Evolutionary conservation across 2,329 filamentous ascomycete species (phyloP), one percentile per base, ranked within the genome.

Genomic region (Ophiosphaerella herpotricha): DNA sequence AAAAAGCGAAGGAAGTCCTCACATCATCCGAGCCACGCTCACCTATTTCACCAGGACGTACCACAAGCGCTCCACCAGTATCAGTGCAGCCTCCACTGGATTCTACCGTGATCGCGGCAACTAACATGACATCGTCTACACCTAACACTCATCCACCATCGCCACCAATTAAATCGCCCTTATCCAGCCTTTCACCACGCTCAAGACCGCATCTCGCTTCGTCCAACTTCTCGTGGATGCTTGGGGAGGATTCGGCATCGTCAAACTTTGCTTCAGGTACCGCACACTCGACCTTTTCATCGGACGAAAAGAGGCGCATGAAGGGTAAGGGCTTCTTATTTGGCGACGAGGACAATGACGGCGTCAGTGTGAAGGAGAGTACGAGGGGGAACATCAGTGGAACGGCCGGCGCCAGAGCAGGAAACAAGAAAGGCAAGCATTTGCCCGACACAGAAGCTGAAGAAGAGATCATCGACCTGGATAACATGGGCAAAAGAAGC

Each of bases 141-240:
- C 18, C 47, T 16, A 52, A 37, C 23, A 48, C 54, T 14, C 54
- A 53, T 18, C 52, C 63, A n/a, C 52, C 56, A 4, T 61, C 65
- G 7, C 58, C 67, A 7, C 54, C 55, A 14, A 29, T 39, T 2
- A 43, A 42, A 23, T 7, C 50, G 9, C 46, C 54, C n/a, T 47
- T 58, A 8, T 52, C 58, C 3, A 60, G 74, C 69, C 56, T 71
- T 14, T 64, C 63, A 7, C 63, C 38, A 74, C 82, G 63, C n/a
- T 57, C 84, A 16, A 80, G 86, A 18, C 88, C 87, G 3, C 84
- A 81, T 0, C 78, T 91, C 31, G 86, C 87, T 1, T 87, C 89
- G 58, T 90, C 88, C 7, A 88, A 86, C 4, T 91, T 90, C 69
- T 86, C 88, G 1, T 91, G 87, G 86, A 91, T 91, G 87, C 78